These are phyloP conservation scores for Scopulariopsis brevicaulis DNA, from an alignment of 2,329 filamentous ascomycete species.

Conservation along the genomic window DNA sequence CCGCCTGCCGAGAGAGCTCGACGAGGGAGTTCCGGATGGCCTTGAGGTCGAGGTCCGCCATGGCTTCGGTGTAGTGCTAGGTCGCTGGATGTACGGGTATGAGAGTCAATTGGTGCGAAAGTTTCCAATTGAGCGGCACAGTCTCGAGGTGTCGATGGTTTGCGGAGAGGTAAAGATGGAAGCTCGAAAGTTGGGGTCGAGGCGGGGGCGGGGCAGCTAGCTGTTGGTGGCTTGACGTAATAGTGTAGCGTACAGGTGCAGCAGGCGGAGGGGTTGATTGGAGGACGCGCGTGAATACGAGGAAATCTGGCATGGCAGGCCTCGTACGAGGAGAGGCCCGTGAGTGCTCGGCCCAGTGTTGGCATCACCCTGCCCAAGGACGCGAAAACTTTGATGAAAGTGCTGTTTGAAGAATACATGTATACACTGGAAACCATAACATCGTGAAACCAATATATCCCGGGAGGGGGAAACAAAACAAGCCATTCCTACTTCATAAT, in stretches of 20 bases:
- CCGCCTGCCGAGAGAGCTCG: constrained; percentile 50
- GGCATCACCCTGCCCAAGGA: background rate
- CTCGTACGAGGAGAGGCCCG: background rate
- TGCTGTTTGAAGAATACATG: background rate
- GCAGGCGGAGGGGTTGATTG: background rate
- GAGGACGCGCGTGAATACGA: background rate
- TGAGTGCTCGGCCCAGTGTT: background rate
- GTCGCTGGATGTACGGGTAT: background rate
- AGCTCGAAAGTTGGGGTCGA: background rate
- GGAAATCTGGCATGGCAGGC: background rate
- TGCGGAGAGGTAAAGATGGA: background rate
- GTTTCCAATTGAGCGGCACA: background rate
- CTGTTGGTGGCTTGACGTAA: background rate
- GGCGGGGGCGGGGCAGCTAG: background rate
- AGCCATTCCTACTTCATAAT: background rate
- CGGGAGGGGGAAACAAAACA: background rate
- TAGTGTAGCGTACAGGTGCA: background rate
- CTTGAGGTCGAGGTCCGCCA: constrained; percentile 47
- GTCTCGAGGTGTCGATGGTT: background rate
- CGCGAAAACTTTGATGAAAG: background rate
- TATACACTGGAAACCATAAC: background rate
- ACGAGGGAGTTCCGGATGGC: constrained; percentile 51
- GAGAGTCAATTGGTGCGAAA: background rate
- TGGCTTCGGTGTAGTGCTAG: constrained; percentile 14
- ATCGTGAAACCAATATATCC: background rate